Base-by-base conservation (phyloP, 1,284 basidiomycete species). In the Fomitopsis pinicola region DNA sequence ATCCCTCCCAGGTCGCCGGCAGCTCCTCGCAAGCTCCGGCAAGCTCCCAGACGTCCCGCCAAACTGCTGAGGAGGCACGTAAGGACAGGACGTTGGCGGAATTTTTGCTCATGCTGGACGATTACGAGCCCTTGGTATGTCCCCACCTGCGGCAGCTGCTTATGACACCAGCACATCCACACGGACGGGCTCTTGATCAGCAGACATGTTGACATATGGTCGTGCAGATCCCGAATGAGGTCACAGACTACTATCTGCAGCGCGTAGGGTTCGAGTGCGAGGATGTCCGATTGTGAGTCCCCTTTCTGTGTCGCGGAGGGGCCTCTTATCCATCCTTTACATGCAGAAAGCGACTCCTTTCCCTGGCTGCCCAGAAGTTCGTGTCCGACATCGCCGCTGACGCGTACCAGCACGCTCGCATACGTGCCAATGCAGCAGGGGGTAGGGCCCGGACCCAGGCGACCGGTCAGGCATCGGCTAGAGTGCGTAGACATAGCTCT, bases 191-290 rank as follows among this genome's bases (percentile, higher is more conserved):
- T 50, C 28, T 22, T 14, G 9, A 15, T 14, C 30, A 14, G 8
- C 45, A 30, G 26, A 48, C 5, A 53, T 61, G 45, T 63, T 66
- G 40, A 67, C 62, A n/a, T 22, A 36, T 33, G 33, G 46, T n/a
- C 48, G 5, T 28, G 19, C 19, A 97, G 94, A 95, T 99, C 67
- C 97, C 97, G 1, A 97, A 97, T 73, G 95, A 99, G 75, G 95
- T 99, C 15, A 97, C 97, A 4, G 95, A 98, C 71, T 98, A 97
- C 76, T 99, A 98, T 76, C 85, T 99, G 10, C 95, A 99, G 75
- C 84, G 90, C 63, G 93, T 96, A 22, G 97, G 97, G 0, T 98
- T 99, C 75, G 96, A 98, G 70, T 96, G 93, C 72, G 89, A 95
- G 65, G 97, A 99, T 73, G 86, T 94, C 30, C 84, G 95, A 69